These are phyloP conservation scores for Hypoxylon sp. DNA, from an alignment of 2,329 filamentous ascomycete genomes.

Conservation along the genomic window DNA sequence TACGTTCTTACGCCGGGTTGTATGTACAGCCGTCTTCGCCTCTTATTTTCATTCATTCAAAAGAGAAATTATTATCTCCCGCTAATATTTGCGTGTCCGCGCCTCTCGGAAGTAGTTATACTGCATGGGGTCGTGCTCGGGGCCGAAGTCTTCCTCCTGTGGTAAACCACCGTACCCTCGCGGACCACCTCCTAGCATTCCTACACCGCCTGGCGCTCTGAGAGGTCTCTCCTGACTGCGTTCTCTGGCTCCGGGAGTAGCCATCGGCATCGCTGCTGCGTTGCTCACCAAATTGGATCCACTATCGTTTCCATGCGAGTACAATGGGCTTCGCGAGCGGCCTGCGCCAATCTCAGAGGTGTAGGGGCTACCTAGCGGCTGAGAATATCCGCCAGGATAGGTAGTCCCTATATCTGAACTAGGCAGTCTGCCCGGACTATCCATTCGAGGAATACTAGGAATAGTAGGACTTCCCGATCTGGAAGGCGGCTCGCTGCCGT, in stretches of 20 bases:
- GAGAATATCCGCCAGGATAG: constrained; percentile 49
- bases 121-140: constrained; percentile 61
- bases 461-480: constrained; percentile 66
- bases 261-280: constrained; percentile 67
- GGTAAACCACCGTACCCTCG: constrained; percentile 72
- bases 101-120: constrained; percentile 71
- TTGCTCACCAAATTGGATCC: constrained; percentile 67
- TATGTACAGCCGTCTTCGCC: constrained; percentile 32
- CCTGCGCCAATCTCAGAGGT: constrained; percentile 49
- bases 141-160: constrained; percentile 64
- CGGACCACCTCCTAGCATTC: constrained; percentile 71
- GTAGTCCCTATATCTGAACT: constrained; percentile 47
- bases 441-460: constrained; percentile 49
- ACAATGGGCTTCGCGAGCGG: constrained; percentile 65
- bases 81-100: constrained; percentile 36
- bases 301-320: constrained; percentile 68
- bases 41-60: neutral
- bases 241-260: constrained; percentile 54
- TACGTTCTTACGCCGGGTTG: constrained; percentile 28
- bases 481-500: constrained; percentile 61
- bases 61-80: neutral
- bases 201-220: constrained; percentile 54
- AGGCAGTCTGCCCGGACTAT: constrained; percentile 50
- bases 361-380: constrained; percentile 49
- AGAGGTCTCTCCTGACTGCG: constrained; percentile 53